Percentiles rank a stretch among this genome's conserved stretches.
Evolutionary conservation across 208 protist species (phyloP).

Genomic region (Balamuthia mandrillaris): DNA sequence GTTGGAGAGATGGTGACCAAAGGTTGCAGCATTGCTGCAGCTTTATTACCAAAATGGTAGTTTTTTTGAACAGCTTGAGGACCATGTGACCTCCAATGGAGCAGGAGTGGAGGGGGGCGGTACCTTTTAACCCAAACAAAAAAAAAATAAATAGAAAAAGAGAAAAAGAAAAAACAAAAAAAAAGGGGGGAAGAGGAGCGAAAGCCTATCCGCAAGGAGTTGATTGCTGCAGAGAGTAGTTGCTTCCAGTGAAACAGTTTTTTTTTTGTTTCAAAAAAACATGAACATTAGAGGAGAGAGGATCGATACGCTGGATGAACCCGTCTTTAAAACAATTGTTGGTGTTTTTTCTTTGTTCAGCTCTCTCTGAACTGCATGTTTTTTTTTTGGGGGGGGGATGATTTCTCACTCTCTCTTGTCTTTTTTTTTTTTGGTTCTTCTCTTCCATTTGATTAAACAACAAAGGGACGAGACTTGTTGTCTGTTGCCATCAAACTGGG

Average conservation of each 20-base stretch:
- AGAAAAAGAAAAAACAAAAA: neutral
- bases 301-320: constrained; percentile 54
- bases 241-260: no score
- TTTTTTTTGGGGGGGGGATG: neutral
- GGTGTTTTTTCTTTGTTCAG: neutral
- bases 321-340: constrained; percentile 32
- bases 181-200: neutral
- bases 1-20: no score
- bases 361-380: neutral
- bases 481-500: constrained; percentile 18
- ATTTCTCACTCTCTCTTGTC: neutral
- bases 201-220: neutral
- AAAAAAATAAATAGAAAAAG: neutral
- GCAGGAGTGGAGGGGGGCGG: no score
- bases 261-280: neutral
- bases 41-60: no score
- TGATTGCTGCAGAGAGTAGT: no score
- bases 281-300: neutral
- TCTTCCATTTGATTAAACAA: neutral
- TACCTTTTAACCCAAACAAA: neutral
- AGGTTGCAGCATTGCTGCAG: no score
- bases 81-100: no score
- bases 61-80: no score
- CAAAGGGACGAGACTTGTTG: neutral
- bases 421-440: constrained; percentile 18